Base-by-base conservation (phyloP, 768 basidiomycete species). In the Sporobolomyces pararoseus region DNA sequence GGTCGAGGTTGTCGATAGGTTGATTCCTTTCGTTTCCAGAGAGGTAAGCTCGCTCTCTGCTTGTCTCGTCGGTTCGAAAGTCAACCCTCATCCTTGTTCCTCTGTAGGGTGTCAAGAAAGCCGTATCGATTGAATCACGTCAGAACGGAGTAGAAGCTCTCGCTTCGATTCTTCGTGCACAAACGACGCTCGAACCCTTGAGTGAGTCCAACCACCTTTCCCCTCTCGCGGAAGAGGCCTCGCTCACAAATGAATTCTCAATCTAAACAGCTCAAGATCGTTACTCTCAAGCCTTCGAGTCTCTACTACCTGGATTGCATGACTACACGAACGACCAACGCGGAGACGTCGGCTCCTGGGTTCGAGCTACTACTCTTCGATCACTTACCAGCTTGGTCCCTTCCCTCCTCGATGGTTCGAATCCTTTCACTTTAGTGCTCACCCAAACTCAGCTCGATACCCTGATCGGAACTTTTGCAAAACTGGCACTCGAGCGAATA, bases 291-390 rank as follows among this genome's bases (percentile, higher is more conserved):
- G 75, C 77, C 34, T 62, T 88, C 59, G 81, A 84, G 63, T 83
- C 84, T 25, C 71, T 81, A 32, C 78, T 87, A n/a, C 78, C 77
- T n/a, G 93, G 91, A 5, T 80, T 99, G 61, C 83, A 85, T 25
- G 94, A 99, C 81, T 99, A 98, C 77, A 89, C 90, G 7, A 86
- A 85, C 55, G 95, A 99, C 78, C 90, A 96, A 78, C 87, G 95
- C 73, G 95, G 95, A 6, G 96, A 99, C 77, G 89, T 99, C 44
- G 95, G 95, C 49, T 97, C 95, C 3, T 96, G 93, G 92, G 84
- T 93, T 60, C 89, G 95, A 71, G 84, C 89, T 10, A 86, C 86
- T 3, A 89, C 88, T 75, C 84, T 93, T 59, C 82, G 82, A 53
- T 88, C 88, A 14, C 80, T 93, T 64, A 82, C 85, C 23, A 80